Base-by-base conservation (phyloP, 164 flowering plant genomes). In the Aristolochia contorta region DNA sequence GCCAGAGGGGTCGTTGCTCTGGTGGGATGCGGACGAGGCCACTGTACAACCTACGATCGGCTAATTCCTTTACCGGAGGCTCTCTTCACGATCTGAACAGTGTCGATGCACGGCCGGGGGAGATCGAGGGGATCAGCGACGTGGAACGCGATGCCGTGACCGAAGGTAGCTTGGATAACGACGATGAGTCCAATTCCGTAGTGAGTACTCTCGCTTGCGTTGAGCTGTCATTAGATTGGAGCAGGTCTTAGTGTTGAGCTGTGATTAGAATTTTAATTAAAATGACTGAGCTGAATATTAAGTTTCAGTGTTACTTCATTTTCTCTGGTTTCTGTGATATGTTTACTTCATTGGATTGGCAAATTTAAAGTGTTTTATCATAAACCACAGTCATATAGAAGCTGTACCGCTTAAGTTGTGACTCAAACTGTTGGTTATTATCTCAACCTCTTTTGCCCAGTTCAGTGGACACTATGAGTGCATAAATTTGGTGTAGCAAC, bases 31-130 rank as follows among this genome's bases (percentile, higher is more conserved):
- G 79, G 55, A 65, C 69, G 67, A 75, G 89, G 79, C 77, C 80
- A 66, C 87, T 84, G 8, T 84, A 82, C 70, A 73, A 77, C 54
- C 62, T 86, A 71, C 72, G 81, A 58, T 74, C 94, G 7, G 76
- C 75, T 1, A 73, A 74, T 73, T 79, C 94, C 48, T 87, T 71
- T 71, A 74, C 86, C 21, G 84, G 71, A 15, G 70, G 66, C 71
- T 78, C 94, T 20, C 67, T 82, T 60, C 83, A 87, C 47, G 95
- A 87, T 70, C 86, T 82, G 57, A 84, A 85, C 69, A 69, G 84
- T 25, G 90, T 79, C 18, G 84, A 80, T 54, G 74, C 72, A 13
- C 77, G 78, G 43, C 65, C 75, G 6, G 72, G 72, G 0, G 82
- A 74, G 16, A 71, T 77, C 16, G 80, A 72, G n/a, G 68, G 69